Base-by-base conservation (phyloP, 1,284 basidiomycete genomes). In the Rhodotorula sp. region DNA sequence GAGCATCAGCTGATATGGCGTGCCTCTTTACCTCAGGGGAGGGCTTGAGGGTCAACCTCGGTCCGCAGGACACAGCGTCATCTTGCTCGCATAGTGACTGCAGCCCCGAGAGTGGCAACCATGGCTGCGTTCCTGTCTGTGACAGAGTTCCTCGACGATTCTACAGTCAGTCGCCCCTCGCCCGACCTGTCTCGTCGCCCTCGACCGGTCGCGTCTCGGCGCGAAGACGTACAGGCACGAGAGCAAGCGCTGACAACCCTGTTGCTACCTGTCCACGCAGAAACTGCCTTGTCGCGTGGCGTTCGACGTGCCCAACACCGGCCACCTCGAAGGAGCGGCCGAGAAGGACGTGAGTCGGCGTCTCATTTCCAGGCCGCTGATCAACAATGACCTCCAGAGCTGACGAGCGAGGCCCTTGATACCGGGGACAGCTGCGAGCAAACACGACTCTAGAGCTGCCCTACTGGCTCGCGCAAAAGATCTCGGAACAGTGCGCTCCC, bases 261-360 rank as follows among this genome's bases (percentile, higher is more conserved):
- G n/a, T 21, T 29, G 18, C 31, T 10, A 14, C 18, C 43, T 21
- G 15, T n/a, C 15, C 23, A 2, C 34, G 3, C 76, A 80, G 76
- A 75, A 74, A 51, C 71, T 80, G 15, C 79, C 79, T 20, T 78
- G 78, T 65, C 78, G 69, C 43, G 74, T 79, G 58, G 62, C 69
- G 47, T 64, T 76, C 61, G 73, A 75, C 54, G 67, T 80, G 21
- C 79, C 79, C 20, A 77, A 79, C 54, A 64, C 76, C 15, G 79
- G 79, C 2, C 76, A 80, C 64, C 64, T 80, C n/a, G 79, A 80
- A 58, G 79, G 79, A 18, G 71, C 74, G n/a, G 64, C 74, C 49
- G 78, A 80, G 56, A 72, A 76, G 51, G 78, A 80, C 69, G 79
- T 79, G 58, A 47, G 76, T 68, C 26, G 14, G 0, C 39, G 14